These are phyloP conservation scores for Leccinum subgranulosum DNA, from an alignment of 768 basidiomycete species.

Conservation along the genomic window DNA sequence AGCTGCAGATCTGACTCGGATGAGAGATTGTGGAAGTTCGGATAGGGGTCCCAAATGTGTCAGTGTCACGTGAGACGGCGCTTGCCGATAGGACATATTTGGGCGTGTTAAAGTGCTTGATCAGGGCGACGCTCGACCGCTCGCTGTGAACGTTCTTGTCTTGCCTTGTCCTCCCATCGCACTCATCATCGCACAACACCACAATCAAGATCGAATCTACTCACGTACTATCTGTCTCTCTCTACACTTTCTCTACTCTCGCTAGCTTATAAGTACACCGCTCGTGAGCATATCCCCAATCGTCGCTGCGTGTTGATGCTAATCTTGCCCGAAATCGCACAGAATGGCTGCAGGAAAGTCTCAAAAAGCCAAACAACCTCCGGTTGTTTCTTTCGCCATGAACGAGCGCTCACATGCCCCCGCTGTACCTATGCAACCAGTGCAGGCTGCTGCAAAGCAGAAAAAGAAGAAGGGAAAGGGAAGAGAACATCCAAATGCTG, in stretches of 20 bases:
- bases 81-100: slow-evolving; percentile 30
- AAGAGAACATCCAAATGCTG: slow-evolving; percentile 19
- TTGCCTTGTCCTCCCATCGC: slow-evolving; percentile 17
- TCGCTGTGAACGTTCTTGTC: slow-evolving; percentile 15
- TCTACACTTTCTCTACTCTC: not conserved
- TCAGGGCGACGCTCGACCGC: slow-evolving; percentile 20
- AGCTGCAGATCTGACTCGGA: too few species aligned
- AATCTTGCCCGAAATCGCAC: slow-evolving; percentile 14
- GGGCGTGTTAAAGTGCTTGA: slow-evolving; percentile 30
- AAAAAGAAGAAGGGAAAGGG: slow-evolving; percentile 48
- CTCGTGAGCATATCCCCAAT: slow-evolving; percentile 12
- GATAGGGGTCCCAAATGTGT: slow-evolving; percentile 1
- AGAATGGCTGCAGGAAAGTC: slow-evolving; percentile 31
- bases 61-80: slow-evolving; percentile 29
- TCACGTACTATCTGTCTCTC: not conserved
- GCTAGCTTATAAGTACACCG: slow-evolving; percentile 1
- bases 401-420: slow-evolving; percentile 7
- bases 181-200: slow-evolving; percentile 19
- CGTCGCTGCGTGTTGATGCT: slow-evolving; percentile 3
- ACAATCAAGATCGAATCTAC: slow-evolving; percentile 15
- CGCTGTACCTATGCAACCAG: slow-evolving; percentile 6
- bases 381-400: slow-evolving; percentile 3
- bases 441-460: slow-evolving; percentile 24
- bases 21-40: too few species aligned
- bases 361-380: slow-evolving; percentile 24